Base-by-base conservation (phyloP, 352 stramenopile genomes). In the Phytophthora uliginosa region DNA sequence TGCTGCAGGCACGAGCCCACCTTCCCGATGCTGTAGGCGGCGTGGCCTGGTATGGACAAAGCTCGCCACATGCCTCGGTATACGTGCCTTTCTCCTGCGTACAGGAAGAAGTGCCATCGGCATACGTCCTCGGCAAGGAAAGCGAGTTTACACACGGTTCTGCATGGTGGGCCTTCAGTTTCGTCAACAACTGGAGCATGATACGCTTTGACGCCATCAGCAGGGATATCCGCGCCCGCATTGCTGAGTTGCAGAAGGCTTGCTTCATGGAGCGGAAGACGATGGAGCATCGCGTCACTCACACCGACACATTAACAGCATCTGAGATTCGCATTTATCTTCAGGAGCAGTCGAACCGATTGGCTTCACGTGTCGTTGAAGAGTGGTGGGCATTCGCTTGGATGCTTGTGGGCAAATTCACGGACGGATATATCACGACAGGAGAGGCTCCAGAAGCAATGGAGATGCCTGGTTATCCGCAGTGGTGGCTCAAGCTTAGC, bases 161-260 rank as follows among this genome's bases (percentile, higher is more conserved):
- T 31, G 86, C 89, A 9, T 96, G 89, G 89, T 93, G 89, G 86
- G 88, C 88, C 9, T 96, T 96, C 65, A 91, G 90, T 66, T 93
- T 95, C 70, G 89, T 96, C 20, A 94, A 94, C 79, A 95, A 96
- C 58, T 95, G 88, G 89, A 94, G 89, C 56, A 73, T 94, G 67
- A 71, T 96, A 42, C 87, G 88, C 48, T 96, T 91, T 80, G 82
- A 93, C 60, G 76, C 77, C 10, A 95, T 96, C 63, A 92, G 85
- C 70, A 79, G 63, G 33, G 86, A 94, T 24, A 81, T 95, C 26
- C 74, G 75, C n/a, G 56, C 47, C 3, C 58, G 79, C 18, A 84
- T 90, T 18, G 58, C 52, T 42, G 51, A 69, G 12, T 52, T 92
- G 26, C 83, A 95, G 65, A 69, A 70, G 3, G 62, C 65, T 53